Evolutionary conservation across 305 asterid genomes (phyloP).

Genomic region (Plantago coronopus): DNA sequence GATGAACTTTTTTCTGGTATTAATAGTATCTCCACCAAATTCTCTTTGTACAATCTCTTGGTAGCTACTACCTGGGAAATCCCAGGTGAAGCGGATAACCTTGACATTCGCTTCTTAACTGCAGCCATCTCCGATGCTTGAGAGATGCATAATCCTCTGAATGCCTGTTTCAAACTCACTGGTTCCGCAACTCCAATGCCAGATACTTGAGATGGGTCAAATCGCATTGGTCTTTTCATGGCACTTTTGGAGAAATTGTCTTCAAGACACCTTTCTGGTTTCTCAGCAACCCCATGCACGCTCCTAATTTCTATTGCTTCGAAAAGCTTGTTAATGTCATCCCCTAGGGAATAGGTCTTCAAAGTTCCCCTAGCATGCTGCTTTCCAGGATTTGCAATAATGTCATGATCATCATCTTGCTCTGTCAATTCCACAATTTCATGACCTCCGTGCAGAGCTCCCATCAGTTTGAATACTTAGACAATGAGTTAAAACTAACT

Average conservation of each 20-base stretch:
- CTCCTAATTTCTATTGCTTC: slow-evolving; percentile 61
- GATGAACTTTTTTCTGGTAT: slow-evolving; percentile 48
- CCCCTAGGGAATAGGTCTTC: slow-evolving; percentile 31
- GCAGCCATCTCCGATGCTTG: slow-evolving; percentile 97
- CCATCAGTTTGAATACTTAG: slow-evolving; percentile 30
- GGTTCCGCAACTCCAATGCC: slow-evolving; percentile 77
- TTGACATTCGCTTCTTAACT: slow-evolving; percentile 58
- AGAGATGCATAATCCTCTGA: slow-evolving; percentile 88
- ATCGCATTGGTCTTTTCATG: slow-evolving; percentile 83
- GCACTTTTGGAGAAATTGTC: slow-evolving; percentile 50
- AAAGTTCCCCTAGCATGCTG: slow-evolving; percentile 27
- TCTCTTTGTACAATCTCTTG: slow-evolving; percentile 35
- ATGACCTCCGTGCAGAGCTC: slow-evolving; percentile 35
- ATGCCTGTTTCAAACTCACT: slow-evolving; percentile 81
- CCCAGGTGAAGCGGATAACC: slow-evolving; percentile 47
- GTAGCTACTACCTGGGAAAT: slow-evolving; percentile 42
- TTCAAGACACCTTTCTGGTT: slow-evolving; percentile 29
- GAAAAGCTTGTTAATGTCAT: slow-evolving; percentile 74
- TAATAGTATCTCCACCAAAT: slow-evolving; percentile 55
- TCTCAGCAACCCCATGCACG: slow-evolving; percentile 33
- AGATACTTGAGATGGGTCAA: slow-evolving; percentile 39
- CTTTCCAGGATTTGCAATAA: slow-evolving; percentile 23
- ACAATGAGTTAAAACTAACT: slow-evolving; percentile 18
- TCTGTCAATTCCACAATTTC: slow-evolving; percentile 65
- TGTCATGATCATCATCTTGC: slow-evolving; percentile 30